phyloP scores from a whole-genome alignment of 306 rosid species.

The Ormosia emarginata region DNA sequence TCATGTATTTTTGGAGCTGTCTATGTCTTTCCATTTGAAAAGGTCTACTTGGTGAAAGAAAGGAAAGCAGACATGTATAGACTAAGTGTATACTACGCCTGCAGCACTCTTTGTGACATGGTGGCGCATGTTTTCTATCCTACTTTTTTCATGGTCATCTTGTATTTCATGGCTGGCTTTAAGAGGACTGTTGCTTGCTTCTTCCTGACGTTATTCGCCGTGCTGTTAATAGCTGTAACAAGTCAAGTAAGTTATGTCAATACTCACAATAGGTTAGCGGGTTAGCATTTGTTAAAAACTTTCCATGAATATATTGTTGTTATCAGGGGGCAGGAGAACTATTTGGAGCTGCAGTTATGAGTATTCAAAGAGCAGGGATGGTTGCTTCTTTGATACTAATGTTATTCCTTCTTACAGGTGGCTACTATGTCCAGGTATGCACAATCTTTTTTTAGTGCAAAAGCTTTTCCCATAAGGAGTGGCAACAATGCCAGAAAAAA shows the following conservation, averaged over 20 bases:
- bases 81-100: constrained; percentile 80
- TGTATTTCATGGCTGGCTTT: constrained; percentile 94
- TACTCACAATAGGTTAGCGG: not conserved
- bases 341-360: constrained; percentile 94
- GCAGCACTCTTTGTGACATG: constrained; percentile 98
- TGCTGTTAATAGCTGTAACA: constrained; percentile 76
- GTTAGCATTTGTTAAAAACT: not conserved
- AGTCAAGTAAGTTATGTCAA: constrained; percentile 66
- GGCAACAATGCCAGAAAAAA: not conserved
- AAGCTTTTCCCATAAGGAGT: not conserved
- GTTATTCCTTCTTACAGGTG: constrained; percentile 95
- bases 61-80: constrained; percentile 94
- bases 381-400: constrained; percentile 87
- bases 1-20: constrained; percentile 91
- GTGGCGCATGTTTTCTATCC: constrained; percentile 83
- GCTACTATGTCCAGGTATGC: constrained; percentile 89
- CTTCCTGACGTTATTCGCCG: constrained; percentile 63
- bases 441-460: not conserved
- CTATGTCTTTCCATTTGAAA: constrained; percentile 88
- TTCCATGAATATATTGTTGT: not conserved
- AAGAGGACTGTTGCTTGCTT: constrained; percentile 72
- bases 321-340: constrained; percentile 90
- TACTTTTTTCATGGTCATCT: constrained; percentile 73
- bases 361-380: constrained; percentile 87
- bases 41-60: constrained; percentile 78